Conservation (phyloP, 495 filamentous ascomycete species). For the Neurospora tetraspora region DNA sequence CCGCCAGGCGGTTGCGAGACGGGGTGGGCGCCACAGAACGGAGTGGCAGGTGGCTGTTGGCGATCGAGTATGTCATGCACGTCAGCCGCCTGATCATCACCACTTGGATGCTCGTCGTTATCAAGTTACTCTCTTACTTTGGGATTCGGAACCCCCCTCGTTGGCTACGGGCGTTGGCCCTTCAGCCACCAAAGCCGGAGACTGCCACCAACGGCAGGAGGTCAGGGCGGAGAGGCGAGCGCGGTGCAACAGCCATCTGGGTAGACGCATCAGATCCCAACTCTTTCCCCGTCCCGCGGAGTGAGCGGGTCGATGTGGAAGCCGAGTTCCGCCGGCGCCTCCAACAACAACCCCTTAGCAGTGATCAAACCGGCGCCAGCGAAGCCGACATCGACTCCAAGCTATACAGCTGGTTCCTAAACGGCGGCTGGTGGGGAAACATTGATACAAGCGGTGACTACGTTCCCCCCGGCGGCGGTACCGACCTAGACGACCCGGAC, state of each 20-base stretch:
- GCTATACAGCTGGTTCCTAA: constrained; percentile 72
- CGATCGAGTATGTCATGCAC: constrained; percentile 60
- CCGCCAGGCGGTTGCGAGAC: constrained; percentile 33
- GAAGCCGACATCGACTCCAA: constrained; percentile 62
- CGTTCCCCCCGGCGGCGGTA: constrained; percentile 19
- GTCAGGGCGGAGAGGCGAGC: constrained; percentile 19
- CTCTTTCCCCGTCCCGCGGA: constrained; percentile 41
- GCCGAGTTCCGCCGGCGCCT: constrained; percentile 54
- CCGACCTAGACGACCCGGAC: constrained; percentile 33
- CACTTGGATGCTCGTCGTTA: constrained; percentile 44
- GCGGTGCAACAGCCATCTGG: constrained; percentile 7
- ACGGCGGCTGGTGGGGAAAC: constrained; percentile 72
- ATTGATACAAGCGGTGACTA: constrained; percentile 70
- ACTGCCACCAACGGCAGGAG: constrained; percentile 28
- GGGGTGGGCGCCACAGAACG: constrained; percentile 71
- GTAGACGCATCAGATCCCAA: neutral
- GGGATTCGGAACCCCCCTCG: constrained; percentile 53
- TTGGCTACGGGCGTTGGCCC: constrained; percentile 47
- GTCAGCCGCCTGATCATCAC: constrained; percentile 57
- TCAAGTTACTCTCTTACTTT: constrained; percentile 46
- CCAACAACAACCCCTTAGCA: constrained; percentile 8
- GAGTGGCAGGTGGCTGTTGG: constrained; percentile 61
- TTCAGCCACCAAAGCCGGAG: constrained; percentile 28
- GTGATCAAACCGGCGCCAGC: constrained; percentile 22
- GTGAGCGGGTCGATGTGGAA: constrained; percentile 67